These are phyloP conservation scores for Sporothrix sp. DNA, from an alignment of 2,329 filamentous ascomycete species.

Conservation along the genomic window DNA sequence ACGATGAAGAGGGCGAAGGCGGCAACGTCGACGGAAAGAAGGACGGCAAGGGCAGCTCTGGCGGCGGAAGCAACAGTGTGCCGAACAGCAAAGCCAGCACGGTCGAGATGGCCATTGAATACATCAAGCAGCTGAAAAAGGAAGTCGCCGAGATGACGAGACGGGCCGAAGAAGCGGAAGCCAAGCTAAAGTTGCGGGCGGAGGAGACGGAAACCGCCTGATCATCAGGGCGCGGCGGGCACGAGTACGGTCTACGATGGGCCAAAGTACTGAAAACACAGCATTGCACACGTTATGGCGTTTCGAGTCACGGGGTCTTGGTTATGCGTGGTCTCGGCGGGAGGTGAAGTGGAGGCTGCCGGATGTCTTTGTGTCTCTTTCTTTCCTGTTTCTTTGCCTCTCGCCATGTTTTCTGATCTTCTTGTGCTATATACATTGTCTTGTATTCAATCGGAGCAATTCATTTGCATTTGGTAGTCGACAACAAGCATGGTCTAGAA, in stretches of 20 bases:
- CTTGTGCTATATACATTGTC: background rate
- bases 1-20: slow-evolving; percentile 21
- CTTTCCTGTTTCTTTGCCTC: background rate
- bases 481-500: too few relatives aligned
- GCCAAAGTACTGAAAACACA: background rate
- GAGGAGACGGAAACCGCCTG: background rate
- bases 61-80: slow-evolving; percentile 23
- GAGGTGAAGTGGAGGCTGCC: background rate
- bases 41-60: slow-evolving; percentile 27
- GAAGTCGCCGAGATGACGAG: slow-evolving; percentile 58
- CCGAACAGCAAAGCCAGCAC: slow-evolving; percentile 91
- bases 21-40: slow-evolving; percentile 29
- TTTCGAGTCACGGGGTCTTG: background rate
- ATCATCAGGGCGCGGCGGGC: background rate
- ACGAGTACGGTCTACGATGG: background rate
- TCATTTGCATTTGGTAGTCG: too few relatives aligned
- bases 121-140: slow-evolving; percentile 76
- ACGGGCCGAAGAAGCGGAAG: slow-evolving; percentile 55
- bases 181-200: slow-evolving; percentile 34
- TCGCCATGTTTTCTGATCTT: background rate
- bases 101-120: slow-evolving; percentile 93
- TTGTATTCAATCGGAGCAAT: background rate
- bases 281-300: background rate
- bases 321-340: background rate
- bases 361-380: background rate